phyloP scores from a whole-genome alignment of 805 yeast species.

The Nakazawaea ambrosiae region DNA sequence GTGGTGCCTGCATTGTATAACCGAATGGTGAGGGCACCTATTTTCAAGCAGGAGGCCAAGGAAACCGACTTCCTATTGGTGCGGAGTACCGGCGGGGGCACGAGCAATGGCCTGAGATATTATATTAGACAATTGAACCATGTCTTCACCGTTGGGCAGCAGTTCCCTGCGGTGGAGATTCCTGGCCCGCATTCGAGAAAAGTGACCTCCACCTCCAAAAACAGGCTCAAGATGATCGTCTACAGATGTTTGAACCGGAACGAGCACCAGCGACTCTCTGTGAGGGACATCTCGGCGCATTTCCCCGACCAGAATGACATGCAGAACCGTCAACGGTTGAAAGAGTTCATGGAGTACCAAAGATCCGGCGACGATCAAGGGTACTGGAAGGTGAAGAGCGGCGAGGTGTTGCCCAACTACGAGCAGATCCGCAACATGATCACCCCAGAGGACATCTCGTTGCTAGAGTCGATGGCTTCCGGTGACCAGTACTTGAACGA shows the following conservation, averaged over 20 bases:
- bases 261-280: conserved; percentile 67
- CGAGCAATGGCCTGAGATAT: conserved; percentile 48
- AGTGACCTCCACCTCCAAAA: conserved; percentile 88
- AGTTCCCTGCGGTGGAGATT: conserved; percentile 86
- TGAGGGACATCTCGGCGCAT: conserved; percentile 82
- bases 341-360: conserved; percentile 97
- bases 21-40: conserved; percentile 87
- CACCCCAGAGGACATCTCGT: conserved; percentile 82
- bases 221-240: conserved; percentile 88
- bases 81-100: conserved; percentile 76
- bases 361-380: conserved; percentile 93
- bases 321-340: conserved; percentile 91
- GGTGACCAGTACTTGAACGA: conserved; percentile 90
- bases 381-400: conserved; percentile 80
- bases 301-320: conserved; percentile 97
- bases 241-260: conserved; percentile 76
- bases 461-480: conserved; percentile 86
- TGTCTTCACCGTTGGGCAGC: conserved; percentile 84
- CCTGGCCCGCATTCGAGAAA: conserved; percentile 98
- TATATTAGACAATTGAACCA: conserved; percentile 64
- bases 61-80: conserved; percentile 78
- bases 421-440: conserved; percentile 78
- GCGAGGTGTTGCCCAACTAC: conserved; percentile 62
- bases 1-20: conserved; percentile 91
- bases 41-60: conserved; percentile 76